A percentile compares a stretch with the other conserved stretches of the same genome.
These are phyloP conservation scores for Metschnikowia santaceciliae DNA, from an alignment of 805 yeast species.

Conservation along the genomic window DNA sequence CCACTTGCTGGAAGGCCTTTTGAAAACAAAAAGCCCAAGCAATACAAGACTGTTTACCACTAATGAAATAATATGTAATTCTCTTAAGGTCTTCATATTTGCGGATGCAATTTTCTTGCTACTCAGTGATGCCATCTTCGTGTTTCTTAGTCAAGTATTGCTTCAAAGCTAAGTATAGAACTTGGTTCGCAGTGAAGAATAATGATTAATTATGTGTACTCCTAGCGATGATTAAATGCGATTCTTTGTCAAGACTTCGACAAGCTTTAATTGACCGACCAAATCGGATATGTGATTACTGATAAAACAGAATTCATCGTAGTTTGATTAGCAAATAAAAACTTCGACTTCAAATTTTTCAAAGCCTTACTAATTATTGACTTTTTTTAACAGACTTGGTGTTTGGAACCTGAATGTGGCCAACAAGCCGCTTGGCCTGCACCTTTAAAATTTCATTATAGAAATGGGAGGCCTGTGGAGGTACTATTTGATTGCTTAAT, in stretches of 20 bases:
- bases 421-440: constrained; percentile 17
- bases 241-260: neutral
- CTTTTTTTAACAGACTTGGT: constrained; percentile 13
- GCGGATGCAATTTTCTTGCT: constrained; percentile 48
- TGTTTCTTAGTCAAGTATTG: neutral
- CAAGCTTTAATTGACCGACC: neutral
- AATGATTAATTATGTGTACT: neutral
- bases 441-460: constrained; percentile 22
- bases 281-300: neutral
- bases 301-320: neutral
- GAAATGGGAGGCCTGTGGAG: constrained; percentile 10
- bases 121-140: constrained; percentile 54
- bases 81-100: constrained; percentile 36
- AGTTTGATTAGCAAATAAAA: neutral
- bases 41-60: constrained; percentile 14
- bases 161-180: neutral
- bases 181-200: neutral
- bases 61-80: constrained; percentile 33
- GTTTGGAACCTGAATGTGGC: constrained; percentile 22
- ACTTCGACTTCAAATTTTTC: neutral
- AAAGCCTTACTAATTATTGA: constrained; percentile 3
- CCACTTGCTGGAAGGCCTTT: constrained; percentile 16
- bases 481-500: constrained; percentile 16
- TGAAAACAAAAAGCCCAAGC: constrained; percentile 9
- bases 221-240: neutral